Conservation (phyloP, 2,329 filamentous ascomycete genomes). For the Ilyonectria destructans region DNA sequence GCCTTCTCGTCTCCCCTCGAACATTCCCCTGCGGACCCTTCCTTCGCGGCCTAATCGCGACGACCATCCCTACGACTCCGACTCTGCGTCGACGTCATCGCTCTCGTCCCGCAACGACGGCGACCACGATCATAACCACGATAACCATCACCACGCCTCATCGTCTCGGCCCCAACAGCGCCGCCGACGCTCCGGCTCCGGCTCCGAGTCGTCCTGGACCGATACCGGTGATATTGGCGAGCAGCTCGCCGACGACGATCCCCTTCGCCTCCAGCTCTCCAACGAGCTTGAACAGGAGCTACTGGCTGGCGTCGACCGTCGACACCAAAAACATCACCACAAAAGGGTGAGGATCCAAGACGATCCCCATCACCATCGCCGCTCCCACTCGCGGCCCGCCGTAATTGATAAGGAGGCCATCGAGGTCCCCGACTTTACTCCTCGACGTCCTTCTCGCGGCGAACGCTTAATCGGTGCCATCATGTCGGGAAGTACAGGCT, state of each 20-base stretch:
- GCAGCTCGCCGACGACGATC: conserved; percentile 88
- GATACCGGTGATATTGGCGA: conserved; percentile 96
- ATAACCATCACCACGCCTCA: conserved; percentile 61
- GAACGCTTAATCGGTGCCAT: conserved; percentile 84
- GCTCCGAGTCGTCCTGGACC: conserved; percentile 86
- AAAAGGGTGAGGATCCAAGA: conserved; percentile 81
- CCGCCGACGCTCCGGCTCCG: conserved; percentile 61
- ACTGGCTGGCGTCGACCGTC: conserved; percentile 66
- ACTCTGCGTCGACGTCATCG: conserved; percentile 58
- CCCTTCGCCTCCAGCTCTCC: conserved; percentile 80
- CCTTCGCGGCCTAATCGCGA: conserved; percentile 57
- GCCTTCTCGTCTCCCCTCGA: conserved; percentile 80
- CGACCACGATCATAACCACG: conserved; percentile 64
- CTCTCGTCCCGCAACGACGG: conserved; percentile 52
- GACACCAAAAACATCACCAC: conserved; percentile 60
- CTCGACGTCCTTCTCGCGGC: conserved; percentile 74
- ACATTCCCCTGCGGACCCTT: conserved; percentile 90
- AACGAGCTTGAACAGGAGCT: conserved; percentile 77
- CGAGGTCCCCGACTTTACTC: conserved; percentile 80
- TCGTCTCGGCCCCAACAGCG: conserved; percentile 58
- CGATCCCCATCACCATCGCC: conserved; percentile 56
- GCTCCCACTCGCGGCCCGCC: conserved; percentile 58
- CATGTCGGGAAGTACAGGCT: conserved; percentile 86
- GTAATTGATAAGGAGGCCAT: conserved; percentile 83
- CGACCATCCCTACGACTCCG: conserved; percentile 58